Conservation (phyloP, 1,139 yeast species). For the Lodderomyces parapsilosis region DNA sequence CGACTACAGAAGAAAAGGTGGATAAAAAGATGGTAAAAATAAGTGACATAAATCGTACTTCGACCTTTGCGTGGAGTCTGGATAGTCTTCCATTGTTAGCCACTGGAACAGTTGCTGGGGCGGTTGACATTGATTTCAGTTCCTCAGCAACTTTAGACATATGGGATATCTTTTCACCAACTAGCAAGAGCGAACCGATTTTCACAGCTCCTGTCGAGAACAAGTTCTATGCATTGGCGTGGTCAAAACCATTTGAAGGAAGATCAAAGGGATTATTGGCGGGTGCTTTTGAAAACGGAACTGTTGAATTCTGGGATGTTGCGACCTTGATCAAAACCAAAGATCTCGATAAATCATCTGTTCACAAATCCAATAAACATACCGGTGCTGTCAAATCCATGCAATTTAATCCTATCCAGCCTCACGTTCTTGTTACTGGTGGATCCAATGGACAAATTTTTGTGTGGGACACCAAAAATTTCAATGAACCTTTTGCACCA, state of each 20-base stretch:
- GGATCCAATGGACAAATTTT: slow-evolving; percentile 84
- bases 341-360: slow-evolving; percentile 41
- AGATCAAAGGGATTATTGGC: slow-evolving; percentile 65
- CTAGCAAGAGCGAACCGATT: slow-evolving; percentile 44
- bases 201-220: slow-evolving; percentile 53
- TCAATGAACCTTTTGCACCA: slow-evolving; percentile 64
- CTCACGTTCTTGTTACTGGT: slow-evolving; percentile 77
- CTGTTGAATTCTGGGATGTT: slow-evolving; percentile 74
- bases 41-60: slow-evolving; percentile 79
- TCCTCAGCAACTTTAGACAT: slow-evolving; percentile 74
- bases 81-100: slow-evolving; percentile 74
- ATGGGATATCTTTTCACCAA: slow-evolving; percentile 65
- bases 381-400: slow-evolving; percentile 70
- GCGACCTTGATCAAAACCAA: slow-evolving; percentile 41
- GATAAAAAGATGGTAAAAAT: slow-evolving; percentile 70
- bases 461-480: slow-evolving; percentile 81
- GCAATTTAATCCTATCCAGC: slow-evolving; percentile 74
- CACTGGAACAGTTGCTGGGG: slow-evolving; percentile 93
- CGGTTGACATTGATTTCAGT: slow-evolving; percentile 84
- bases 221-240: slow-evolving; percentile 77
- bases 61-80: slow-evolving; percentile 94
- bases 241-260: slow-evolving; percentile 69
- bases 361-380: slow-evolving; percentile 57
- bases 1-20: background rate
- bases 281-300: slow-evolving; percentile 87